Conservation (phyloP, 345 rosid genomes). For the Conringia planisiliqua region DNA sequence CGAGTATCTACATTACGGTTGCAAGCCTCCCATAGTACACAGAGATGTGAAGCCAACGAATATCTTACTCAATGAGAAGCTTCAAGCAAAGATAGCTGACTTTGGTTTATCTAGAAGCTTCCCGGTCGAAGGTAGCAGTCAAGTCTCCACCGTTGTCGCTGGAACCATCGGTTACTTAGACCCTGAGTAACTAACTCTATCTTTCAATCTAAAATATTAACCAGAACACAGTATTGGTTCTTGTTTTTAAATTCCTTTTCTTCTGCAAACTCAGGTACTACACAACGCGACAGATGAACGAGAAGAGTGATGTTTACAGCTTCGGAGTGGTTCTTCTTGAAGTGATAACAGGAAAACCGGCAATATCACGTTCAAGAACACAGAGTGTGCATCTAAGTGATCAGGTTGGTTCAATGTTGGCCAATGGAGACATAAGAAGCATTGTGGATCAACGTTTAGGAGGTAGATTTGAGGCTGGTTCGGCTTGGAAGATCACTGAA, state of each 20-base stretch:
- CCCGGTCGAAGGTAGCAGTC: conserved; percentile 30
- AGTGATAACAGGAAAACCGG: conserved; percentile 43
- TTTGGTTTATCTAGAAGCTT: conserved; percentile 55
- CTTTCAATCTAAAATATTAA: background rate
- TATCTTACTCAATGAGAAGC: conserved; percentile 48
- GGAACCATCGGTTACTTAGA: conserved; percentile 61
- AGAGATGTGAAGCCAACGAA: conserved; percentile 59
- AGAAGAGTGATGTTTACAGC: conserved; percentile 59
- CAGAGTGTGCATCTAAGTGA: background rate
- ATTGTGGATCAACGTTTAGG: conserved; percentile 47
- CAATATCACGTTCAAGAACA: conserved; percentile 18
- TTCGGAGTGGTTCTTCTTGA: conserved; percentile 53
- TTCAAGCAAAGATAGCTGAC: conserved; percentile 60
- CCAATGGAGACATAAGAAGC: conserved; percentile 33
- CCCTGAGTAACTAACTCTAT: conserved; percentile 45
- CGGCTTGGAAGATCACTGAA: conserved; percentile 48
- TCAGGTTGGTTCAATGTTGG: background rate
- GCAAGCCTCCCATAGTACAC: conserved; percentile 59
- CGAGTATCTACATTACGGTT: conserved; percentile 46
- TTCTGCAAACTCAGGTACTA: conserved; percentile 1
- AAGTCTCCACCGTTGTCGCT: conserved; percentile 31
- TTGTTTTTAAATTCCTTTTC: no score
- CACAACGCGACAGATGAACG: conserved; percentile 28
- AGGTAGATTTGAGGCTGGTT: conserved; percentile 34
- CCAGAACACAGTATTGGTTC: no score